Evolutionary conservation across 2,329 filamentous ascomycete species (phyloP).

Genomic region (Penicillium sp.): DNA sequence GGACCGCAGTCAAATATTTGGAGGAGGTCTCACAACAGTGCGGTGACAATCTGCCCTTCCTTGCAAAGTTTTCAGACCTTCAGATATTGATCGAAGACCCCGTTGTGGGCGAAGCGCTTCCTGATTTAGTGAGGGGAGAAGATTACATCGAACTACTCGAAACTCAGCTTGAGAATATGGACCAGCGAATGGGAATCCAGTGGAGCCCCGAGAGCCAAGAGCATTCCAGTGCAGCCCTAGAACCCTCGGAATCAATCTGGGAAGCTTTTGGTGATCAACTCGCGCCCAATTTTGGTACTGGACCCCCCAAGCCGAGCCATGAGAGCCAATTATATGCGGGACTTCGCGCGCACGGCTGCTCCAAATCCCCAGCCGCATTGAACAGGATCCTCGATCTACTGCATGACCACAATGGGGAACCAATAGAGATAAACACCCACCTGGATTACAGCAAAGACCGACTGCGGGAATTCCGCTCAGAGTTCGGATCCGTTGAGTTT

Average conservation of each 20-base stretch:
- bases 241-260: conserved; percentile 14
- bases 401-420: conserved; percentile 36
- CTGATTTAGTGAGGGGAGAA: conserved; percentile 23
- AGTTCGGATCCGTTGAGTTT: conserved; percentile 21
- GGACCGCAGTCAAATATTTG: conserved; percentile 27
- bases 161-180: conserved; percentile 28
- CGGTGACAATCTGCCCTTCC: conserved; percentile 24
- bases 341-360: conserved; percentile 32
- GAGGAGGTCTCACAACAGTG: conserved; percentile 25
- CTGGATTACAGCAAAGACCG: background rate
- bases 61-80: conserved; percentile 25
- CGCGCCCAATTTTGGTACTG: conserved; percentile 27
- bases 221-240: conserved; percentile 17
- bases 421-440: conserved; percentile 3
- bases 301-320: conserved; percentile 26
- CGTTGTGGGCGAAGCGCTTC: conserved; percentile 21
- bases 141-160: conserved; percentile 30
- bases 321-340: conserved; percentile 27
- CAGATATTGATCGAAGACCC: conserved; percentile 23
- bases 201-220: conserved; percentile 26
- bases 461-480: background rate
- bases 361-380: conserved; percentile 31
- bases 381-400: conserved; percentile 32
- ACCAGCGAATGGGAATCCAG: conserved; percentile 32
- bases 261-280: conserved; percentile 22